Percentiles rank a stretch among this genome's conserved stretches.
Conservation (phyloP, 352 stramenopile genomes). For the Phytophthora uliginosa region DNA sequence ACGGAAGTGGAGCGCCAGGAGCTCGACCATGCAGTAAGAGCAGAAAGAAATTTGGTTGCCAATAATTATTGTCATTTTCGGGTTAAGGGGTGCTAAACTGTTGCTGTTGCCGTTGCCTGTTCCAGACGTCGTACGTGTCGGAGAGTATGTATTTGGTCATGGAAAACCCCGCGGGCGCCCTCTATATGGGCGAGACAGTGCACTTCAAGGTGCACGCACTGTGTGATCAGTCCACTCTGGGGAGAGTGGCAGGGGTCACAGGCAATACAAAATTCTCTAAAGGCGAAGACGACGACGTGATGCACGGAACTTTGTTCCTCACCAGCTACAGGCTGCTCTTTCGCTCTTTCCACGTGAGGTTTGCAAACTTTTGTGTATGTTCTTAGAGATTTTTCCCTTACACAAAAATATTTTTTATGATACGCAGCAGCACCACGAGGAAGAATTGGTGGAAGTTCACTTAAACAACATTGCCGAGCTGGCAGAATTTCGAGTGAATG, state of each 20-base stretch:
- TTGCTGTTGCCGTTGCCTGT: conserved; percentile 3
- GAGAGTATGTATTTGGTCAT: conserved; percentile 88
- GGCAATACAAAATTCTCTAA: conserved; percentile 27
- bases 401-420: conserved; percentile 8
- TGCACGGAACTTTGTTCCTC: conserved; percentile 81
- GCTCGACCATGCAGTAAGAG: conserved; percentile 75
- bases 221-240: conserved; percentile 66
- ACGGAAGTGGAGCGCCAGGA: conserved; percentile 86
- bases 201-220: conserved; percentile 80
- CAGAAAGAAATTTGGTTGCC: not conserved
- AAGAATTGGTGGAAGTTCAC: conserved; percentile 70
- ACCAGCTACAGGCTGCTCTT: conserved; percentile 83
- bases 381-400: not conserved
- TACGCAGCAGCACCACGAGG: conserved; percentile 36
- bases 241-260: conserved; percentile 38
- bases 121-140: conserved; percentile 78
- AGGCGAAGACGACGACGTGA: conserved; percentile 27
- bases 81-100: conserved; percentile 2
- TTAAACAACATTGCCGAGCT: conserved; percentile 85
- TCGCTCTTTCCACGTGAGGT: conserved; percentile 71
- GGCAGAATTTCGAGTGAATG: conserved; percentile 59
- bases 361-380: not conserved
- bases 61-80: not conserved
- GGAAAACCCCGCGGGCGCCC: conserved; percentile 60
- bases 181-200: conserved; percentile 76